Evolutionary conservation across 208 protist genomes (phyloP).

Genomic region (Wallacemonas sp.): DNA sequence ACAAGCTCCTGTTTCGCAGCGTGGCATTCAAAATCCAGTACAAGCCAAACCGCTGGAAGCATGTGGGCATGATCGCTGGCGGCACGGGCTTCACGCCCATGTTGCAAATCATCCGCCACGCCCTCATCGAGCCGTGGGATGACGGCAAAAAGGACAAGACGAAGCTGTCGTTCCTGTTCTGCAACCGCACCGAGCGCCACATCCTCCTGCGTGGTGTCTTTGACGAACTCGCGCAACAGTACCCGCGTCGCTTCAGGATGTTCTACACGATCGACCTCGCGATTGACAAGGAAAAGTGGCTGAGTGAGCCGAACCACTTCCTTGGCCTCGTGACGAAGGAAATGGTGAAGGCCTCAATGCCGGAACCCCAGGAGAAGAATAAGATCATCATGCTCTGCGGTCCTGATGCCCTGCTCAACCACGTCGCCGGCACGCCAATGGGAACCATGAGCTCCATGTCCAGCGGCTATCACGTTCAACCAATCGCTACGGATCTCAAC

Average conservation of each 20-base stretch:
- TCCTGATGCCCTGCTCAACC: slow-evolving; percentile 79
- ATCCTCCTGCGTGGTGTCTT: slow-evolving; percentile 90
- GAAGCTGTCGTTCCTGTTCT: slow-evolving; percentile 90
- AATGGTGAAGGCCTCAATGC: slow-evolving; percentile 81
- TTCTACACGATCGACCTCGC: slow-evolving; percentile 90
- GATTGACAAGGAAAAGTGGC: slow-evolving; percentile 78
- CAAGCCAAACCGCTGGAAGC: slow-evolving; percentile 75
- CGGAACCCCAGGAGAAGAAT: slow-evolving; percentile 67
- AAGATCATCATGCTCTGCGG: slow-evolving; percentile 92
- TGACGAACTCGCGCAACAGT: slow-evolving; percentile 72
- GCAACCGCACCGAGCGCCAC: slow-evolving; percentile 92
- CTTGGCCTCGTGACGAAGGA: slow-evolving; percentile 76
- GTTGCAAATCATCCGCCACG: slow-evolving; percentile 90
- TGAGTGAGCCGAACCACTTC: slow-evolving; percentile 56
- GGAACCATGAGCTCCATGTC: slow-evolving; percentile 80
- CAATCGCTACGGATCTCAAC: slow-evolving; percentile 81
- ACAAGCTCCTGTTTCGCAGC: slow-evolving; percentile 81
- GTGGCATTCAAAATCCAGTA: slow-evolving; percentile 89
- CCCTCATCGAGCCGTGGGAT: slow-evolving; percentile 66
- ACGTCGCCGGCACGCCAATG: slow-evolving; percentile 82
- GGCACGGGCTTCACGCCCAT: too few species aligned
- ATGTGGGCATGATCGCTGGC: slow-evolving; percentile 93
- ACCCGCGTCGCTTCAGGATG: slow-evolving; percentile 80
- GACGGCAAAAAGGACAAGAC: slow-evolving; percentile 76
- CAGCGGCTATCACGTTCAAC: slow-evolving; percentile 74